Percentiles rank a stretch among this genome's conserved stretches.
Conservation (phyloP, 2,329 filamentous ascomycete genomes). For the Aspergillus awamori region DNA sequence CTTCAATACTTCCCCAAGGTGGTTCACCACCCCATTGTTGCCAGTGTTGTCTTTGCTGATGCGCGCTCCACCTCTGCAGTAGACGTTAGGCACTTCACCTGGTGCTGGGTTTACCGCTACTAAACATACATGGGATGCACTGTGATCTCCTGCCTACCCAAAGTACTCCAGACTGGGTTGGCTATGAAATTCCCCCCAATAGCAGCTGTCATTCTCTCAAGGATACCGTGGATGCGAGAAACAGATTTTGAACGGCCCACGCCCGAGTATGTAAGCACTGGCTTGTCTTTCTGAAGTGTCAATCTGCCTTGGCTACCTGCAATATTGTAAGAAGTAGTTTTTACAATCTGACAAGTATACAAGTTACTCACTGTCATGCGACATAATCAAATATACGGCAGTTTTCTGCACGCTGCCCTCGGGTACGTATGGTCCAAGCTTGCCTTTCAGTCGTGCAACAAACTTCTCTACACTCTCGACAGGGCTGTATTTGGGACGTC, state of each 20-base stretch:
- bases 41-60: slow-evolving; percentile 64
- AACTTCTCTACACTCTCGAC: not conserved
- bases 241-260: slow-evolving; percentile 21
- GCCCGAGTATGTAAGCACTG: slow-evolving; percentile 17
- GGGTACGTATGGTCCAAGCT: slow-evolving; percentile 58
- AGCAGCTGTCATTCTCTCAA: slow-evolving; percentile 8
- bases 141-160: not conserved
- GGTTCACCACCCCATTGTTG: slow-evolving; percentile 61
- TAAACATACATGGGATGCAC: not conserved
- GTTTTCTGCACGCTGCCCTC: slow-evolving; percentile 62
- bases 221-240: slow-evolving; percentile 18
- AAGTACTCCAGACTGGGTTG: slow-evolving; percentile 43
- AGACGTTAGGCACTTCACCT: slow-evolving; percentile 53
- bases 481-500: not conserved
- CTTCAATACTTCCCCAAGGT: slow-evolving; percentile 62
- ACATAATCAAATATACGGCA: slow-evolving; percentile 68
- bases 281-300: slow-evolving; percentile 59
- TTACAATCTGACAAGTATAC: slow-evolving; percentile 51
- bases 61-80: slow-evolving; percentile 67
- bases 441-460: not conserved
- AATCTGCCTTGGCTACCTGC: slow-evolving; percentile 32
- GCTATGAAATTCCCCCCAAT: slow-evolving; percentile 26
- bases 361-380: slow-evolving; percentile 60
- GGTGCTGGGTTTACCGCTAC: not conserved
- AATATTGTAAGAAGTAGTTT: not conserved